phyloP scores from a whole-genome alignment of 257 asterid species.

The Penstemon barbatus region DNA sequence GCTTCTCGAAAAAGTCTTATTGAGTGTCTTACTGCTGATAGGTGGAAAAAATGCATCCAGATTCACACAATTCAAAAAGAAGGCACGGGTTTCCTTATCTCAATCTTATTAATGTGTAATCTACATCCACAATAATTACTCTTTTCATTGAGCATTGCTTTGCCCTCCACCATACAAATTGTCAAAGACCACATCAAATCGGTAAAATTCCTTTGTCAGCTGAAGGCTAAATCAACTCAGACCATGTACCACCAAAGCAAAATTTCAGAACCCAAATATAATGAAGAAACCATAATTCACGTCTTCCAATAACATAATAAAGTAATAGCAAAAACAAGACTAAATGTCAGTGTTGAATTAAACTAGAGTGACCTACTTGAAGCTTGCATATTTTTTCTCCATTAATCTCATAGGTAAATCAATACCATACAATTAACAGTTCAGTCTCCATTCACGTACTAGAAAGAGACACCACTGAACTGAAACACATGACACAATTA shows the following conservation, averaged over 20 bases:
- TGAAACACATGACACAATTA: neutral
- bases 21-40: neutral
- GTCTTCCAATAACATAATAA: neutral
- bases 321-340: neutral
- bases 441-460: conserved; percentile 14
- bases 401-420: conserved; percentile 8
- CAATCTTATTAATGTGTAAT: neutral
- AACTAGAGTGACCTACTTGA: neutral
- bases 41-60: neutral
- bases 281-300: neutral
- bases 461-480: neutral
- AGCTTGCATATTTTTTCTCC: neutral
- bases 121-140: neutral
- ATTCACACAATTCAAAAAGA: neutral
- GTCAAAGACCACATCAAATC: neutral
- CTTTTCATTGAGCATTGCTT: neutral
- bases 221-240: neutral
- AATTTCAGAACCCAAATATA: too few relatives aligned
- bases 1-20: neutral
- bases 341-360: conserved; percentile 14
- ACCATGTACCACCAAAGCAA: neutral
- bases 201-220: neutral
- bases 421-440: conserved; percentile 3
- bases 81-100: conserved; percentile 7
- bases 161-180: conserved; percentile 1